Base-by-base conservation (phyloP, 352 stramenopile species). In the Pythium scleroteichum region DNA sequence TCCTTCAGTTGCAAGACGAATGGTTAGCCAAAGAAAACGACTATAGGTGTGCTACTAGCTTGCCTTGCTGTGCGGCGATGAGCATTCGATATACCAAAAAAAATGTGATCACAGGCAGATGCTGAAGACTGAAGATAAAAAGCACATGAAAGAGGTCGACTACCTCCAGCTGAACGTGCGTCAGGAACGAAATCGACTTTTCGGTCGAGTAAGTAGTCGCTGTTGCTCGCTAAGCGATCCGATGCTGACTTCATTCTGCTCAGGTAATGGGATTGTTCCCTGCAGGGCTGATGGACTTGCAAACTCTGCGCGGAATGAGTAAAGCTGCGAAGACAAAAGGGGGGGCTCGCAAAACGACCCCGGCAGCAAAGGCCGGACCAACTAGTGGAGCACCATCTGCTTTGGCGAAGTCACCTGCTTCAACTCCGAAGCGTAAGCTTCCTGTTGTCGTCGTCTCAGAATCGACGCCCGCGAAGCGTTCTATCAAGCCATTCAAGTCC, bases 71-170 rank as follows among this genome's bases (percentile, higher is more conserved):
- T n/a, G n/a, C n/a, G n/a, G n/a, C n/a, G n/a, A n/a, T n/a, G n/a
- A n/a, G n/a, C n/a, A n/a, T n/a, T n/a, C n/a, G n/a, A n/a, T n/a
- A n/a, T n/a, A n/a, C n/a, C n/a, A n/a, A n/a, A n/a, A n/a, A 12
- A 19, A 20, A 49, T 16, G 12, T 10, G 12, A 53, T 53, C 26
- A 13, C 35, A 94, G 84, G 13, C 84, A 91, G 80, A 89, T 95
- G 82, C 78, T 95, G 17, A 95, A 95, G 69, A 92, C 82, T 0
- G 86, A 95, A 59, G 86, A 95, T 70, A 95, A 95, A 61, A 95
- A 95, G 47, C 64, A 87, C 59, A 74, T 95, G 71, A 86, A 88
- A 41, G 81, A 91, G 50, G 44, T 56, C 19, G 86, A 95, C 44
- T 92, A 83, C 39, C 73, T 84, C 3, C 67, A 72, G 33, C 68